A percentile compares a stretch with the other conserved stretches of the same genome.
Evolutionary conservation across 2,329 filamentous ascomycete species (phyloP).

Genomic region (Penicillium sp.): DNA sequence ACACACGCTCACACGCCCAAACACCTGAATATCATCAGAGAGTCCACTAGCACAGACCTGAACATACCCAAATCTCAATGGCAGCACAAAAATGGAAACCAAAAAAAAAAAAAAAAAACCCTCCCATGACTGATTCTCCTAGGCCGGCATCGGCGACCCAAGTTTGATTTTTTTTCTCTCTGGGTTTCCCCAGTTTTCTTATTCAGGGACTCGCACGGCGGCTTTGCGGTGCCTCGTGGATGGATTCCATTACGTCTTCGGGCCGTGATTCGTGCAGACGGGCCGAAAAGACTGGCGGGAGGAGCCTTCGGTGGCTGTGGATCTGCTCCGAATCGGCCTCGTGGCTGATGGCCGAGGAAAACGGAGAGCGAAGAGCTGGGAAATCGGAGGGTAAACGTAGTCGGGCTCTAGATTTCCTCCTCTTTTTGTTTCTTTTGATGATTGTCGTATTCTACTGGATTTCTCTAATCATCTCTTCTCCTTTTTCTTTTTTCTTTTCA

Average conservation of each 20-base stretch:
- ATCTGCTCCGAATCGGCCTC: slow-evolving; percentile 5
- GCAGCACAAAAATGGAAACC: no score
- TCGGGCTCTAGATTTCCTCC: no score
- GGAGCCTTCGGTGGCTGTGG: background rate
- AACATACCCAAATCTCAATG: no score
- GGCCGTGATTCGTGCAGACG: slow-evolving; percentile 10
- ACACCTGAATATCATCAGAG: no score
- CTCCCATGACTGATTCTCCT: background rate
- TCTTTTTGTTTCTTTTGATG: background rate
- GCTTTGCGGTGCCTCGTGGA: slow-evolving; percentile 1
- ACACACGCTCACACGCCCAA: no score
- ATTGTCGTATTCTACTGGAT: background rate
- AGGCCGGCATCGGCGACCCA: slow-evolving; percentile 12
- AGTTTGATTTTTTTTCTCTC: slow-evolving; percentile 5
- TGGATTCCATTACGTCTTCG: slow-evolving; percentile 14
- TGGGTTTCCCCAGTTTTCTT: slow-evolving; percentile 12
- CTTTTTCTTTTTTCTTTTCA: no score
- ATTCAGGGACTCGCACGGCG: background rate
- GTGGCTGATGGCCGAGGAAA: background rate
- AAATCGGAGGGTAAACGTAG: no score
- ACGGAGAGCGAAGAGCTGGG: slow-evolving; percentile 1
- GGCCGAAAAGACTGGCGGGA: slow-evolving; percentile 5
- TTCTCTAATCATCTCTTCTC: background rate
- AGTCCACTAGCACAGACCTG: no score
- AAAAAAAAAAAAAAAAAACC: no score